Conservation (phyloP, 495 filamentous ascomycete species). For the Tuber microsphaerosporum region DNA sequence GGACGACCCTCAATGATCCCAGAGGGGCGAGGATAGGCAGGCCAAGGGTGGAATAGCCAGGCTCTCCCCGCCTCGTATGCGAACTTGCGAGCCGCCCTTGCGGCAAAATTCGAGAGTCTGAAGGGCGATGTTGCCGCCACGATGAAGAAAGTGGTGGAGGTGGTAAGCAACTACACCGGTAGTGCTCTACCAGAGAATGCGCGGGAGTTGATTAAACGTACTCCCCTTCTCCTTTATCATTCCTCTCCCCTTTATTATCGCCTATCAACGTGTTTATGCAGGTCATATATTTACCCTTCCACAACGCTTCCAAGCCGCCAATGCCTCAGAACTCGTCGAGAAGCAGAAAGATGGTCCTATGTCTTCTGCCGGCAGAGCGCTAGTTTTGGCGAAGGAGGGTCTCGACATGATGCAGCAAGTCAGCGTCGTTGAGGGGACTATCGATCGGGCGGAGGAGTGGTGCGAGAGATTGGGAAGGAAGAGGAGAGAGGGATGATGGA, state of each 20-base stretch:
- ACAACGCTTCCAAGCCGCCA: slow-evolving; percentile 59
- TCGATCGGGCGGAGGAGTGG: slow-evolving; percentile 82
- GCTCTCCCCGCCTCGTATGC: slow-evolving; percentile 28
- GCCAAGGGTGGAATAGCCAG: slow-evolving; percentile 11
- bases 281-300: slow-evolving; percentile 66
- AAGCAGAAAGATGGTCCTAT: slow-evolving; percentile 26
- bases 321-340: slow-evolving; percentile 14
- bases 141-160: slow-evolving; percentile 67
- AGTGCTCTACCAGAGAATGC: slow-evolving; percentile 80
- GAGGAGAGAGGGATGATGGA: slow-evolving; percentile 36
- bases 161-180: slow-evolving; percentile 76
- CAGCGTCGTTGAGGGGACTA: slow-evolving; percentile 72
- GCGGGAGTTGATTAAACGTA: slow-evolving; percentile 60
- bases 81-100: slow-evolving; percentile 42
- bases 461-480: slow-evolving; percentile 65
- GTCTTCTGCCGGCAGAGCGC: slow-evolving; percentile 49
- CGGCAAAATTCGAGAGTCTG: slow-evolving; percentile 52
- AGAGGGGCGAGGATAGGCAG: neutral
- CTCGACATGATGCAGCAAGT: slow-evolving; percentile 86
- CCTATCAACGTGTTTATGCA: neutral
- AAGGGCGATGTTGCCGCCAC: slow-evolving; percentile 67
- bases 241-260: neutral
- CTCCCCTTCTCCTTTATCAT: neutral
- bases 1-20: slow-evolving; percentile 48
- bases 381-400: slow-evolving; percentile 78